Base-by-base conservation (phyloP, 805 yeast species). In the Saccharomycopsis fermentans region DNA sequence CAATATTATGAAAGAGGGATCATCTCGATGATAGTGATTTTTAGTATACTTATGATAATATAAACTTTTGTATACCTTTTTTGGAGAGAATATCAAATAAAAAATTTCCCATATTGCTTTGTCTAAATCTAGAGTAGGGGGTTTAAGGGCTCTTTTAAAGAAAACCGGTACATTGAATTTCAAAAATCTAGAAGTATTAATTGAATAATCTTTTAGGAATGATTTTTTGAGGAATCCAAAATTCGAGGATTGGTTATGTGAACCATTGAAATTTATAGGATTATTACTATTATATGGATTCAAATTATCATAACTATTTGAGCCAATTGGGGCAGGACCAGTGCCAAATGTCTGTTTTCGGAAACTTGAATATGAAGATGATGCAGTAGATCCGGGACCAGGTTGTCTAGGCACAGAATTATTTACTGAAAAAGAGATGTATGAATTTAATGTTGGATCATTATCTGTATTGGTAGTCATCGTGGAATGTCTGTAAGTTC, bases 91-190 rank as follows among this genome's bases (percentile, higher is more conserved):
- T 16, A 90, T 74, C 58, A 90, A 73, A 66, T 89, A 80, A 61
- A 86, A 74, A 71, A 90, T 84, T 69, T 91, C 97, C 96, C 96
- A 91, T 60, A 83, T 77, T 14, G 97, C 96, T 1, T 96, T 87
- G 70, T 91, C 97, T 66, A 90, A 87, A 71, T 91, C 97, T 57
- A 90, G 75, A 0, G 96, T 84, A 8, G 84, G 87, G 1, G 96
- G 91, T 64, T 83, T 82, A 62, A 86, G 73, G 43, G 84, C 69
- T 55, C 88, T 70, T 61, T 68, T 70, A 54, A 74, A 65, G 54
- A 70, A 71, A 4, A 70, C 62, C 16, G 78, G 78, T 8, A 72
- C 54, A 54, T 63, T 65, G 57, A 69, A 61, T 19, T 55, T 58
- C 3, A 62, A 55, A 34, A 59, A 56, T 16, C 58, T 37, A 6